Base-by-base conservation (phyloP, 768 basidiomycete species). In the Naganishia vishniacii region DNA sequence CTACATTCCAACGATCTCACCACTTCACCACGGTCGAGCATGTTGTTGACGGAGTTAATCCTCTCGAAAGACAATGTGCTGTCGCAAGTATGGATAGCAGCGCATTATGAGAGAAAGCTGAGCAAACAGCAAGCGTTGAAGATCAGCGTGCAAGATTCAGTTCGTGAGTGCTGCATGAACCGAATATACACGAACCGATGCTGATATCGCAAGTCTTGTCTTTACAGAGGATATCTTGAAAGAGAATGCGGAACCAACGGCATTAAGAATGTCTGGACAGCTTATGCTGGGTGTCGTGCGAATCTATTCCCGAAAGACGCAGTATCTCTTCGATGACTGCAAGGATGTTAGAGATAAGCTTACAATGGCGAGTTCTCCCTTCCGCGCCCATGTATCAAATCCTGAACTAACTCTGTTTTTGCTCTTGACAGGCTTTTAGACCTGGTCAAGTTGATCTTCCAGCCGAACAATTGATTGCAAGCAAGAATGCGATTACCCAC, bases 11-110 rank as follows among this genome's bases (percentile, higher is more conserved):
- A 1, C 2, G 29, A 28, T n/a, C 49, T 13, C 49, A 4, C 48
- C 26, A 31, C 25, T 16, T 26, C 48, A 5, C 9, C n/a, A n/a
- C n/a, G n/a, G n/a, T n/a, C n/a, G n/a, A n/a, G 87, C 60, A 84
- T 92, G 77, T 81, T 90, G n/a, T 80, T 88, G 62, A 91, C 91
- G 53, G 91, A 95, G 75, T 86, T 90, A 37, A 91, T 98, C 78
- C 83, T 95, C 69, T 90, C 91, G 48, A 87, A 91, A 71, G 87
- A 91, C 62, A 93, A 94, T 46, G 90, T 94, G 3, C 81, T 99
- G 41, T 94, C 91, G 37, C 90, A 87, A 80, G 91, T 99, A 81
- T 99, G 95, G 95, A 87, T 99, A 60, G 93, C 94, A 44, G 94
- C 95, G 1, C 94, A 97, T 82, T 92, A 94, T 86, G 92, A 97